Base-by-base conservation (phyloP, 164 flowering plant species). In the Macadamia tetraphylla region DNA sequence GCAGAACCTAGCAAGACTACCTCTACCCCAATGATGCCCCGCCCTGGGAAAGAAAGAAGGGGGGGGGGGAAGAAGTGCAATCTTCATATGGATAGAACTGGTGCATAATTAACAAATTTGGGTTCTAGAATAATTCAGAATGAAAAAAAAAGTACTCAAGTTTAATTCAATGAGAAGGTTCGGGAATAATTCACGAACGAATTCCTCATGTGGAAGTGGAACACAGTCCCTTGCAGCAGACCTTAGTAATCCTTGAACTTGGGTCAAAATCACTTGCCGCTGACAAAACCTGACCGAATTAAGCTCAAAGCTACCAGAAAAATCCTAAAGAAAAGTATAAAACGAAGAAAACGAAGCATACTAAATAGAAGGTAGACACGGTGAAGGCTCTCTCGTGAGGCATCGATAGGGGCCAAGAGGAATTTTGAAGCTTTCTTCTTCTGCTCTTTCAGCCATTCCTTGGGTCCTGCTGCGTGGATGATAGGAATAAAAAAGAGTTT, bases 361-460 rank as follows among this genome's bases (percentile, higher is more conserved):
- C 91, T 72, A 31, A 88, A 84, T 3, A 84, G 65, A 29, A 66
- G 78, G 71, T 82, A 82, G 0, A 86, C 94, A 55, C 83, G 31
- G 29, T 75, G 57, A 17, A 53, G 57, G 18, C 57, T 53, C 17
- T 53, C 57, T 53, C 57, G 57, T n/a, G 57, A 53, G 17, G 57
- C 57, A 53, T 53, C n/a, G 4, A 53, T 53, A 12, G 57, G 57
- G 15, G 57, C 57, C 17, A 53, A 77, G 17, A 91, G 77, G 68
- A 78, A 89, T 77, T 70, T 89, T 6, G 91, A 77, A 53, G 98
- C 73, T 71, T 91, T 94, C 90, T 77, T 94, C 85, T 91, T 94
- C 67, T 94, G 98, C 74, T 88, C 94, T 65, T 78, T 84, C 56
- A 92, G 82, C 97, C 97, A 89, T 44, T 89, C 94, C 82, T 90